Evolutionary conservation across 495 filamentous ascomycete genomes (phyloP).

Genomic region (Xylaria telfairii): DNA sequence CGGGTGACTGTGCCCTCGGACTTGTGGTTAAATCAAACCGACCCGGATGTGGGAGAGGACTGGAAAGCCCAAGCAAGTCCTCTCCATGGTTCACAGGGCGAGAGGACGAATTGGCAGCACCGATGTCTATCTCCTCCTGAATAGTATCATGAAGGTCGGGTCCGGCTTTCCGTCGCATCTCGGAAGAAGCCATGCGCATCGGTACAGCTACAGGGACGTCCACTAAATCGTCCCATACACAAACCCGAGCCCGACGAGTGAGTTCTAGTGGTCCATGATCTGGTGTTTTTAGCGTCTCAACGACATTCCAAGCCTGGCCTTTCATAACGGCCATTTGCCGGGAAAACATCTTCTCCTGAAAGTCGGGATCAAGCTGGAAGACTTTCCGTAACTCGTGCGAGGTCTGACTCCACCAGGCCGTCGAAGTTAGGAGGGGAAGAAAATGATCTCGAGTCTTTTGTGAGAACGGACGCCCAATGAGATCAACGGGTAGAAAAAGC

Average conservation of each 20-base stretch:
- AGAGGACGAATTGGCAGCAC: constrained; percentile 68
- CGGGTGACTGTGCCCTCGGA: constrained; percentile 43
- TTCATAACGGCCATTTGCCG: constrained; percentile 98
- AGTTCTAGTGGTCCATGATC: constrained; percentile 95
- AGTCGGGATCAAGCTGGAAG: constrained; percentile 91
- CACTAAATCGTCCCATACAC: constrained; percentile 97
- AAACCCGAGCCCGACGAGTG: constrained; percentile 86
- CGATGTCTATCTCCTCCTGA: constrained; percentile 91
- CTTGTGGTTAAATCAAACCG: constrained; percentile 77
- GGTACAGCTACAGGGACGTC: constrained; percentile 94
- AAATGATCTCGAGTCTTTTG: constrained; percentile 92
- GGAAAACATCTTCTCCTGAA: constrained; percentile 97
- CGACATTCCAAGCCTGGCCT: constrained; percentile 98
- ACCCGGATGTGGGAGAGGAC: constrained; percentile 75
- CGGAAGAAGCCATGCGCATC: constrained; percentile 79
- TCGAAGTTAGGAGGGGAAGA: constrained; percentile 89
- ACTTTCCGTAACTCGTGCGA: constrained; percentile 81
- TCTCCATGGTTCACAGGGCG: constrained; percentile 27
- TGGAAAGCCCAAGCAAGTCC: constrained; percentile 77
- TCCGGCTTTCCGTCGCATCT: constrained; percentile 68
- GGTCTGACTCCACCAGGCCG: constrained; percentile 95
- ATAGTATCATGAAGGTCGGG: constrained; percentile 43
- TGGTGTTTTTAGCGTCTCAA: constrained; percentile 89
- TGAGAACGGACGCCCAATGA: constrained; percentile 96
- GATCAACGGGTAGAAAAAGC: constrained; percentile 94